Evolutionary conservation across 164 flowering plant species (phyloP).

Genomic region (Vitis rupestris): DNA sequence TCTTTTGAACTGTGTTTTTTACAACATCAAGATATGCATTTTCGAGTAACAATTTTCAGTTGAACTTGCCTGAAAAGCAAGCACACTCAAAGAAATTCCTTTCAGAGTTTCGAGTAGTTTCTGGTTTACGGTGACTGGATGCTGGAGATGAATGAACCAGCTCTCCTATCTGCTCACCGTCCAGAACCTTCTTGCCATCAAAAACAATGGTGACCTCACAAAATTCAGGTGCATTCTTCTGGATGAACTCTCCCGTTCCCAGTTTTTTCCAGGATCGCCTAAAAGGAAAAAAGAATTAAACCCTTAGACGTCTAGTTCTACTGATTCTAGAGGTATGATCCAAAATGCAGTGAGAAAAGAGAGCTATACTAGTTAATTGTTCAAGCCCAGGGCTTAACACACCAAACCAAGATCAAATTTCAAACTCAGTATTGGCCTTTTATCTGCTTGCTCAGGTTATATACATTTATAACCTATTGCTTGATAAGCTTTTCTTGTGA

Average conservation of each 20-base stretch:
- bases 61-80: conserved; percentile 56
- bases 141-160: conserved; percentile 19
- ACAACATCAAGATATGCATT: neutral
- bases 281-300: neutral
- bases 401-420: no score
- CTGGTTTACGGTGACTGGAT: conserved; percentile 15
- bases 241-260: conserved; percentile 55
- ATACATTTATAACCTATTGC: no score
- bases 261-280: conserved; percentile 43
- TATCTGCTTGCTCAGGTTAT: no score
- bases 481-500: no score
- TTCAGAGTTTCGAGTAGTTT: conserved; percentile 14
- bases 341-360: no score
- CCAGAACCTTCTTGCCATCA: conserved; percentile 43
- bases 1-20: no score
- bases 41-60: conserved; percentile 4
- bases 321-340: no score
- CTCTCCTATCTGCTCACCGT: conserved; percentile 11
- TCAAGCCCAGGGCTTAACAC: no score
- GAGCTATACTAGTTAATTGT: no score
- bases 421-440: no score
- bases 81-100: conserved; percentile 50
- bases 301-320: no score
- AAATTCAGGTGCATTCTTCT: conserved; percentile 64
- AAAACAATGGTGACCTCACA: conserved; percentile 63